Base-by-base conservation (phyloP, 805 yeast species). In the Lachancea dasiensis region DNA sequence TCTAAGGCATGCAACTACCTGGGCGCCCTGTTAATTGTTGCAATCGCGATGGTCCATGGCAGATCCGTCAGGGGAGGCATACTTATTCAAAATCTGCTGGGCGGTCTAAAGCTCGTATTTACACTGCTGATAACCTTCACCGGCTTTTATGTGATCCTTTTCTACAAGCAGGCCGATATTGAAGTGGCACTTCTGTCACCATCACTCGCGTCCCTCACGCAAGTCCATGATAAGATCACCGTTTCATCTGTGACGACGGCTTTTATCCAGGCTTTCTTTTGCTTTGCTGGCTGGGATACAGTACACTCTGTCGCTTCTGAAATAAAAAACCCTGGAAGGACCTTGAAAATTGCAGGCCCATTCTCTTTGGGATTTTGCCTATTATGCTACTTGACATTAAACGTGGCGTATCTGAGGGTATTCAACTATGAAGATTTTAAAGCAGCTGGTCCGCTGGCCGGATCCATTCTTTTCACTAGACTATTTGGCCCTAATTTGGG, bases 271-370 rank as follows among this genome's bases (percentile, higher is more conserved):
- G 77, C 81, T 2, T 65, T 73, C 40, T 79, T 75, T 60, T 72
- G 80, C 4, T 75, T 69, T 44, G 67, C 73, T 4, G 86, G 86
- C 3, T 79, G 84, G 83, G 74, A 70, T 45, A 59, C 72, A 6
- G 77, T 77, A 6, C 82, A 77, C 49, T 68, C 77, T 0, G 79
- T 75, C 9, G 65, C 79, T 3, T 74, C 77, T 33, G 86, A 79
- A 49, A 71, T 79, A 25, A 69, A 71, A 41, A 72, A 78, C 43
- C 85, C 84, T 1, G 63, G 64, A 0, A 58, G 72, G 22, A 77
- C 83, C 1, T 63, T 78, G 38, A 74, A 64, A 48, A 70, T 77
- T 21, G 81, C 83, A 1, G 84, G 84, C 2, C 81, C 82, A 0
- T 54, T 67, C 2, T 70, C 83, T 0, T 52, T 79, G 28, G 34